Evolutionary conservation across 768 basidiomycete genomes (phyloP).

Genomic region (Auricularia sp.): DNA sequence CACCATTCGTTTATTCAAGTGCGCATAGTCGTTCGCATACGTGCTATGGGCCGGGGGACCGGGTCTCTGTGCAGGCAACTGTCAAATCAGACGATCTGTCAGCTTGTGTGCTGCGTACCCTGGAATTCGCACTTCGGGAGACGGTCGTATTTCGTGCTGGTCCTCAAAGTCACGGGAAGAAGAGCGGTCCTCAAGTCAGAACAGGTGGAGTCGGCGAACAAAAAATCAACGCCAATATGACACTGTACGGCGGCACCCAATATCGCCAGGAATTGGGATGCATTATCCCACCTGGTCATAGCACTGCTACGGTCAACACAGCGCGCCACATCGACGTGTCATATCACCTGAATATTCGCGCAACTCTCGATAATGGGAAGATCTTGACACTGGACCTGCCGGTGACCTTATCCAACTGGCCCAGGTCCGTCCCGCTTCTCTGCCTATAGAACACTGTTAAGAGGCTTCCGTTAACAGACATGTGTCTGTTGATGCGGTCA

Average conservation of each 20-base stretch:
- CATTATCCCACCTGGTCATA: conserved; percentile 59
- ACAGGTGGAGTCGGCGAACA: conserved; percentile 52
- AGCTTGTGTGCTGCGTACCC: conserved; percentile 67
- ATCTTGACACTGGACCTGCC: conserved; percentile 65
- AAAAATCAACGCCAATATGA: conserved; percentile 60
- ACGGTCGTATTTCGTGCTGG: conserved; percentile 64
- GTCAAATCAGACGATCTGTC: conserved; percentile 61
- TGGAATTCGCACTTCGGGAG: conserved; percentile 74
- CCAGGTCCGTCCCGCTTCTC: conserved; percentile 39
- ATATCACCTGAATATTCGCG: conserved; percentile 68
- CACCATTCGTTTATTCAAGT: too few species aligned
- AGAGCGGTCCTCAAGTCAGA: conserved; percentile 43
- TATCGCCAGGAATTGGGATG: conserved; percentile 66
- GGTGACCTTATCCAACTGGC: conserved; percentile 79
- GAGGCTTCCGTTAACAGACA: conserved; percentile 27
- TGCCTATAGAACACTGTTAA: not conserved
- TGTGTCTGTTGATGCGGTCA: conserved; percentile 64
- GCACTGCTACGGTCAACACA: conserved; percentile 69
- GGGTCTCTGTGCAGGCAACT: conserved; percentile 58
- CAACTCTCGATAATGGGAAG: conserved; percentile 58
- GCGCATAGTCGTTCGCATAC: conserved; percentile 41
- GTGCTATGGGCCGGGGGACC: conserved; percentile 82
- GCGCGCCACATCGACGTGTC: conserved; percentile 81
- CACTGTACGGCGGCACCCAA: conserved; percentile 60
- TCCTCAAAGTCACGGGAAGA: conserved; percentile 43